Conservation (phyloP, 2,329 filamentous ascomycete species). For the Hypoxylon sp. region DNA sequence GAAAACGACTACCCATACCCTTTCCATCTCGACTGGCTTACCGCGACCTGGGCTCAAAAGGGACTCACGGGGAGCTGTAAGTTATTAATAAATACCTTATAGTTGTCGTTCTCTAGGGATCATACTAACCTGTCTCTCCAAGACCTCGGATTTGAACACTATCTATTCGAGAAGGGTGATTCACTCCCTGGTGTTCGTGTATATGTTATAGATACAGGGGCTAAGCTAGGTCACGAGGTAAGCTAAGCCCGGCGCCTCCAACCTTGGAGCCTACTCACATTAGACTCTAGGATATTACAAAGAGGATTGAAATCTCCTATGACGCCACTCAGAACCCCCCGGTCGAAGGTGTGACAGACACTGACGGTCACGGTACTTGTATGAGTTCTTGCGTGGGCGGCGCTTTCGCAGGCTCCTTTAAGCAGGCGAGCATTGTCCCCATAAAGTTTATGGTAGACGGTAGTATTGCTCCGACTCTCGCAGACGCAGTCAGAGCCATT, state of each 20-base stretch:
- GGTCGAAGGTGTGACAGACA: background rate
- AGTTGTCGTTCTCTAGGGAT: background rate
- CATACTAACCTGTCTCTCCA: background rate
- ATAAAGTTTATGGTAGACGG: background rate
- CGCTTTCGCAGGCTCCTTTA: slow-evolving; percentile 1
- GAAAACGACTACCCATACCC: background rate
- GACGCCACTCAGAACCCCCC: background rate
- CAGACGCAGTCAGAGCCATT: background rate
- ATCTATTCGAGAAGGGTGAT: background rate
- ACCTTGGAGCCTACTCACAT: background rate
- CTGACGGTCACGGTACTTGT: background rate
- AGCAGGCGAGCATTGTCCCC: slow-evolving; percentile 1
- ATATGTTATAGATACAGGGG: background rate
- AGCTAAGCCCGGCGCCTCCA: background rate
- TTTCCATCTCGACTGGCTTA: slow-evolving; percentile 1
- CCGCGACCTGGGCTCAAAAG: background rate
- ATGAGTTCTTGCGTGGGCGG: slow-evolving; percentile 5
- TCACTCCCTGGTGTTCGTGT: background rate
- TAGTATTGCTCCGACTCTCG: background rate
- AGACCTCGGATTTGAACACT: background rate
- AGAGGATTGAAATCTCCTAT: background rate
- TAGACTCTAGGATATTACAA: background rate
- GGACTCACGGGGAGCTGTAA: background rate
- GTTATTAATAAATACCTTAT: background rate
- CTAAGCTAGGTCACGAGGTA: background rate